Base-by-base conservation (phyloP, 2,329 filamentous ascomycete genomes). In the Thielaviopsis euricoi region DNA sequence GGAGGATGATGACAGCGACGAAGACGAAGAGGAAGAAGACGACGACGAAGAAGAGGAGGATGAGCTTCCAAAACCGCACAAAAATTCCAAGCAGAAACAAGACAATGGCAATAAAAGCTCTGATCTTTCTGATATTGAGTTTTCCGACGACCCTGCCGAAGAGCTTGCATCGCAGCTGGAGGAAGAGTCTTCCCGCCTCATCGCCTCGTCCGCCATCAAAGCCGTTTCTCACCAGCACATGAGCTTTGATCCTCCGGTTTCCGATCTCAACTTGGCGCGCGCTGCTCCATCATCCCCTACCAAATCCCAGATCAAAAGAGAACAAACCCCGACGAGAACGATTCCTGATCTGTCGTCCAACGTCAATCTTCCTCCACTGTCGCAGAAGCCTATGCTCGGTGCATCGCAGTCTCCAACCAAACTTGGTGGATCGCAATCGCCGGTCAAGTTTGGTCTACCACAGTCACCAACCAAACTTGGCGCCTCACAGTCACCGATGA, bases 371-470 rank as follows among this genome's bases (percentile, higher is more conserved):
- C 58, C 49, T 40, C 55, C 29, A 15, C 29, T 64, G 17, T 68
- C 73, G 2, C 70, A 73, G 1, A 67, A 66, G 23, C 66, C 75
- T 1, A 80, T 76, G 9, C 77, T 80, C 1, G 72, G 77, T 58
- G 63, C 71, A 76, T 63, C 69, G 79, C 67, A 74, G 71, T 60
- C 71, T 67, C 64, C 79, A 1, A 72, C 84, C 52, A 86, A 86
- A 68, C 85, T 43, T 15, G 13, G 37, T 43, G 63, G 71, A 76
- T 63, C 69, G 79, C 67, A 74, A 71, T 60, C 71, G 67, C 64
- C 79, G 1, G 71, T 84, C 52, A 86, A 86, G 68, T 85, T 43
- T 5, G 37, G 37, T 43, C 37, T 43, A 15, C n/a, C 29, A n/a
- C 37, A 43, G 13, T 43, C 37, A 4, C 37, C 37, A 43, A 43